These are phyloP conservation scores for Verticillium albo-atrum DNA, from an alignment of 2,329 filamentous ascomycete species.

Conservation along the genomic window DNA sequence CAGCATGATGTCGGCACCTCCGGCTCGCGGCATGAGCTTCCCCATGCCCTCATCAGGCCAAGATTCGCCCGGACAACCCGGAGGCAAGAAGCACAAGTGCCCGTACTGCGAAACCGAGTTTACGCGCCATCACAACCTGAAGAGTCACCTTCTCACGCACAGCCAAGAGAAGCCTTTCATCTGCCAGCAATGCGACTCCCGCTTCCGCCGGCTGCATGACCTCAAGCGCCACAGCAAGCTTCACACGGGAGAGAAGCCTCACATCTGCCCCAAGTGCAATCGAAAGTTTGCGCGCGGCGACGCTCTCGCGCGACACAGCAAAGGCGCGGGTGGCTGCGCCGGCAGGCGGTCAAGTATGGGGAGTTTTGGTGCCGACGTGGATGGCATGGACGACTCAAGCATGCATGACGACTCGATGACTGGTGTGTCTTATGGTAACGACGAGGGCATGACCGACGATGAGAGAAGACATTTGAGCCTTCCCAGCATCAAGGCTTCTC, in stretches of 20 bases:
- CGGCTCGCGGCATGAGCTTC: conserved; percentile 52
- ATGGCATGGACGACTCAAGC: conserved; percentile 57
- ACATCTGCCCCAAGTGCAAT: conserved; percentile 92
- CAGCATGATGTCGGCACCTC: conserved; percentile 37
- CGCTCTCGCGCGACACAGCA: conserved; percentile 89
- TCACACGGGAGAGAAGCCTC: conserved; percentile 92
- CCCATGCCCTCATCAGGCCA: conserved; percentile 44
- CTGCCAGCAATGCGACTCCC: conserved; percentile 87
- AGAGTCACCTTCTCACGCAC: conserved; percentile 94
- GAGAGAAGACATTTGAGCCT: conserved; percentile 63
- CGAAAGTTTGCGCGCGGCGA: conserved; percentile 93
- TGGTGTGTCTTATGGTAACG: conserved; percentile 19
- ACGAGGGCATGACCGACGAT: conserved; percentile 56
- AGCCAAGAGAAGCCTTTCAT: conserved; percentile 98
- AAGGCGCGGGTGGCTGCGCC: conserved; percentile 92
- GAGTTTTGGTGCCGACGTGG: conserved; percentile 68
- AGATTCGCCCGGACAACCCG: conserved; percentile 47
- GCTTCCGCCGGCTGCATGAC: conserved; percentile 90
- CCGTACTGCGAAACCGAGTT: conserved; percentile 96
- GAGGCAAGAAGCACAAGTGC: conserved; percentile 87
- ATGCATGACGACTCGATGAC: conserved; percentile 52
- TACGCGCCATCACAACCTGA: conserved; percentile 94
- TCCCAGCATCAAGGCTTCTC: conserved; percentile 70
- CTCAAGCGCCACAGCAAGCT: conserved; percentile 94
- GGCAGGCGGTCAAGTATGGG: conserved; percentile 84